Base-by-base conservation (phyloP, 257 asterid genomes). In the Solanum bulbocastanum region DNA sequence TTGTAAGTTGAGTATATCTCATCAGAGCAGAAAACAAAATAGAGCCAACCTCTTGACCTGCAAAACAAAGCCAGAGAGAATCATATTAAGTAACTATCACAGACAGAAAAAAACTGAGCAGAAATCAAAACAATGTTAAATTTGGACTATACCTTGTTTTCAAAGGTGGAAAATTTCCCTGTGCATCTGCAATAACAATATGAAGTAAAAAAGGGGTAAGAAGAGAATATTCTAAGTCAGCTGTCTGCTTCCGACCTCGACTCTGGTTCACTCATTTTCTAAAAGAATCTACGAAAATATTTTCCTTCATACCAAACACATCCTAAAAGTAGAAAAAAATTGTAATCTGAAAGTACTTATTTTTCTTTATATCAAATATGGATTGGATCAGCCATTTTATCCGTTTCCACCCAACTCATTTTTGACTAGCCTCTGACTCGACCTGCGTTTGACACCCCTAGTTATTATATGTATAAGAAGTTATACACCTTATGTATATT, bases 31-130 rank as follows among this genome's bases (percentile, higher is more conserved):
- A 15, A 82, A 46, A 13, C 10, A 32, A 85, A 89, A 89, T 89
- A 83, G 91, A 86, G 83, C 92, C 73, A 89, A 96, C 99, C 98
- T 83, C 90, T 93, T 92, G 99, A 95, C 90, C 99, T 96, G 98
- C 98, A 93, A 83, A 87, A 88, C 71, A 71, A 68, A 84, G 85
- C 20, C 83, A 49, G 44, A 18, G 30, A 81, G 68, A 46, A 10
- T 82, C 30, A 10, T 49, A 32, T 82, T 20, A 49, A 58, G n/a
- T 49, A 10, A 81, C 40, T 18, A 49, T 27, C 68, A 23, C 14
- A 15, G 84, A 79, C 10, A 16, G 60, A 27, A 42, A 15, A 79
- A 49, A 9, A 82, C 32, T 49, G 27, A 32, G 69, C 40, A 82
- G 69, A 82, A 27, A 32, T 5, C 27, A 46, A 30, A 52, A 52